Evolutionary conservation across 2,329 filamentous ascomycete genomes (phyloP).

Genomic region (Claviceps quebecensis): DNA sequence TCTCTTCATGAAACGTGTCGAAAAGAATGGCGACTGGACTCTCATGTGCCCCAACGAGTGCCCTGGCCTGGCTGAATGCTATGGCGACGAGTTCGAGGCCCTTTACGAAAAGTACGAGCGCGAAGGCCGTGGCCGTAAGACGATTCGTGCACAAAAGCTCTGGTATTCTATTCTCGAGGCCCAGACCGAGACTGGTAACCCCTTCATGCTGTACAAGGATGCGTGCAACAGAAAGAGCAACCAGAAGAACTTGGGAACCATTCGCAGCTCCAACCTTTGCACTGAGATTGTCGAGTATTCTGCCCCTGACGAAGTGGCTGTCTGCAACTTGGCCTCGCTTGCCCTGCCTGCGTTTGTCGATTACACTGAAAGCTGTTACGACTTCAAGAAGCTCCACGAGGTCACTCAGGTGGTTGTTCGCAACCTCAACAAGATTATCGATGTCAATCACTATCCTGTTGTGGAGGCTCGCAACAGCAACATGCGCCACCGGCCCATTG

Average conservation of each 20-base stretch:
- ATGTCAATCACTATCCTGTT: conserved; percentile 98
- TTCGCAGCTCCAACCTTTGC: conserved; percentile 96
- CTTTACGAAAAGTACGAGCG: conserved; percentile 88
- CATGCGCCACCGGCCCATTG: conserved; percentile 90
- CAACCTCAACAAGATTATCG: conserved; percentile 97
- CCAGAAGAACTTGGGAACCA: conserved; percentile 98
- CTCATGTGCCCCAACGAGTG: conserved; percentile 97
- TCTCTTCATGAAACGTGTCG: conserved; percentile 98
- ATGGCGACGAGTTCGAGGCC: conserved; percentile 92
- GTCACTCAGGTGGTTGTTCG: conserved; percentile 83
- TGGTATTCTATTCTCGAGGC: conserved; percentile 98
- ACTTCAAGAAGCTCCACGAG: conserved; percentile 95
- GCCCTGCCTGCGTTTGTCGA: conserved; percentile 87
- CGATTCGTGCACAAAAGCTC: conserved; percentile 93
- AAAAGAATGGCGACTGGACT: conserved; percentile 93
- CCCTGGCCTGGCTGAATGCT: conserved; percentile 86
- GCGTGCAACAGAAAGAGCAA: conserved; percentile 98
- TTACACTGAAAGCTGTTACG: conserved; percentile 68
- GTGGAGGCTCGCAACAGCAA: conserved; percentile 89
- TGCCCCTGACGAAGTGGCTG: conserved; percentile 93
- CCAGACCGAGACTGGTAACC: conserved; percentile 97
- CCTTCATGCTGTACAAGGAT: conserved; percentile 99
- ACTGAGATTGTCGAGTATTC: conserved; percentile 98
- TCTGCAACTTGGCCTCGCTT: conserved; percentile 93
- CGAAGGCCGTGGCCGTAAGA: conserved; percentile 77